phyloP scores from a whole-genome alignment of 192 early-diverging fungal species.

The Coemansia erecta region DNA sequence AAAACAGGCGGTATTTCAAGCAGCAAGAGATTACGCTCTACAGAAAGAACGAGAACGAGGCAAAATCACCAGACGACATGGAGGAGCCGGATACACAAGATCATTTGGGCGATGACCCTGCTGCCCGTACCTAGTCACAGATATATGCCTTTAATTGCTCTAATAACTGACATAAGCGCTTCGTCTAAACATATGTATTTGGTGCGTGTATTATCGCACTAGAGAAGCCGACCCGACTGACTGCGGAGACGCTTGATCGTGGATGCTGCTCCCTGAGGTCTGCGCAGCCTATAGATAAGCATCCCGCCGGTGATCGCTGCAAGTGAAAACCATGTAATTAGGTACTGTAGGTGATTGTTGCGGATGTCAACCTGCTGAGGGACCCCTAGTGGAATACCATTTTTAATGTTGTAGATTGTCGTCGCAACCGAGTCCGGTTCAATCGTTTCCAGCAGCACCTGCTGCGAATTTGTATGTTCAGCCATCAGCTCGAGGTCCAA shows the following conservation, averaged over 20 bases:
- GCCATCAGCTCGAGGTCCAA: conserved; percentile 79
- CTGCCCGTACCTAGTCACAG: no score
- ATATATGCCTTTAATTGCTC: no score
- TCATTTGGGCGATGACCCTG: background rate
- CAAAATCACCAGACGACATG: conserved; percentile 1
- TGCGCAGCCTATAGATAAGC: conserved; percentile 63
- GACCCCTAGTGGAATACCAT: conserved; percentile 71
- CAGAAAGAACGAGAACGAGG: conserved; percentile 56
- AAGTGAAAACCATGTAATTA: conserved; percentile 84
- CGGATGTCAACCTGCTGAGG: conserved; percentile 71
- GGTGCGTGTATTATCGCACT: conserved; percentile 2
- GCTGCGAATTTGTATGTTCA: conserved; percentile 58
- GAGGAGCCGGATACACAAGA: background rate
- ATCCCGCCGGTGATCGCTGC: conserved; percentile 66
- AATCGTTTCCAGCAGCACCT: conserved; percentile 76
- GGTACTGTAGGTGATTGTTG: conserved; percentile 85
- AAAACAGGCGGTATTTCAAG: conserved; percentile 98
- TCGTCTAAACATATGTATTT: background rate
- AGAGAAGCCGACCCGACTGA: conserved; percentile 30
- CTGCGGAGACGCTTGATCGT: conserved; percentile 41
- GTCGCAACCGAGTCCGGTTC: conserved; percentile 51
- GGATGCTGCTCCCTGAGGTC: conserved; percentile 45
- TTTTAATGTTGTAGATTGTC: conserved; percentile 30
- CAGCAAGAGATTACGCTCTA: conserved; percentile 95
- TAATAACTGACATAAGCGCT: background rate